Conservation (phyloP, 345 rosid species). For the Linum trigynum region DNA sequence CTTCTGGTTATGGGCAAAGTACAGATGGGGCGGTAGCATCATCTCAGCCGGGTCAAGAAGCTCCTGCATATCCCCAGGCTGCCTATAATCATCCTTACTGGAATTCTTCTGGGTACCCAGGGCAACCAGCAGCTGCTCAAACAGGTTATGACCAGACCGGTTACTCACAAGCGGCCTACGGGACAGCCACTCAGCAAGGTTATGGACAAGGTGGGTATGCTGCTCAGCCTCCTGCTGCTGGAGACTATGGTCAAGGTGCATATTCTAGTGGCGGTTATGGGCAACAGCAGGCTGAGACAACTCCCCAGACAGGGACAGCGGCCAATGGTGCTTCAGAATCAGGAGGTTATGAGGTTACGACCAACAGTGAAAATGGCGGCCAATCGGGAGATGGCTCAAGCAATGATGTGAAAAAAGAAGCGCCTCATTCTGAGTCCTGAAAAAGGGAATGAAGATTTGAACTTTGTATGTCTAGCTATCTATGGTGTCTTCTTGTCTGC, state of each 20-base stretch:
- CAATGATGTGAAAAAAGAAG: slow-evolving; percentile 3
- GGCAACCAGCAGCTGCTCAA: slow-evolving; percentile 10
- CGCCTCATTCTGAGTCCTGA: slow-evolving; percentile 13
- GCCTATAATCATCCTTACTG: slow-evolving; percentile 17
- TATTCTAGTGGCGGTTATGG: background rate
- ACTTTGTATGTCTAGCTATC: background rate
- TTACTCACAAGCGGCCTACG: slow-evolving; percentile 14
- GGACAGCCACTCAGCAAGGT: slow-evolving; percentile 5
- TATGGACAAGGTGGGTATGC: slow-evolving; percentile 23
- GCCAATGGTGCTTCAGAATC: slow-evolving; percentile 12
- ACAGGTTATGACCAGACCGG: slow-evolving; percentile 19
- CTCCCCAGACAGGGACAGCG: slow-evolving; percentile 9
- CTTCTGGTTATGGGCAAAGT: slow-evolving; percentile 10
- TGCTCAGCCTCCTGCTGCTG: slow-evolving; percentile 8
- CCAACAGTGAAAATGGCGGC: background rate
- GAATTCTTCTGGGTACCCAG: slow-evolving; percentile 9
- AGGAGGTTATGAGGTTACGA: slow-evolving; percentile 12
- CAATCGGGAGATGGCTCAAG: slow-evolving; percentile 6
- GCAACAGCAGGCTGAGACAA: background rate
- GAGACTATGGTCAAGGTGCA: slow-evolving; percentile 6
- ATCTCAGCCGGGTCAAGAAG: slow-evolving; percentile 11
- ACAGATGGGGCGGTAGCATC: slow-evolving; percentile 8
- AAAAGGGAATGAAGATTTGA: background rate
- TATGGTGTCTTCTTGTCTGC: background rate
- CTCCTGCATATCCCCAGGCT: slow-evolving; percentile 11